Percentiles rank a stretch among this genome's conserved stretches.
Conservation (phyloP, 1,284 basidiomycete species). For the Ganoderma lingzhi region DNA sequence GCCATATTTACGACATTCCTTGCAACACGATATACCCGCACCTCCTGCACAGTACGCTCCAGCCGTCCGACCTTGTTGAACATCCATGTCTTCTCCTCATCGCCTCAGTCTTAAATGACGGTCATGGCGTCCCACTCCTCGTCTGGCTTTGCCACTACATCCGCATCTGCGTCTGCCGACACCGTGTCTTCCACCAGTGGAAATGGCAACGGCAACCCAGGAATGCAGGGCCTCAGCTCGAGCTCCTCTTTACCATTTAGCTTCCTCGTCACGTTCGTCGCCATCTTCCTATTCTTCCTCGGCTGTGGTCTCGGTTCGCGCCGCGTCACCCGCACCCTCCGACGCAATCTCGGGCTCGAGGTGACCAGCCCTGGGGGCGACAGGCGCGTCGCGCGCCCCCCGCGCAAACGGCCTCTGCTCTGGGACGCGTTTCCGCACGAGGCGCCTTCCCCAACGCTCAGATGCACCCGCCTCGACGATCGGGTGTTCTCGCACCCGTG, state of each 20-base stretch:
- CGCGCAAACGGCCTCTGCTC: constrained; percentile 26
- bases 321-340: constrained; percentile 39
- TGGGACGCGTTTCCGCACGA: constrained; percentile 33
- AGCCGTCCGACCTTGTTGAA: neutral
- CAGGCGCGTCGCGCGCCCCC: neutral
- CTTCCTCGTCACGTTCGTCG: constrained; percentile 68
- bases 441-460: neutral
- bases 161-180: neutral
- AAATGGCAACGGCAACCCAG: neutral
- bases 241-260: constrained; percentile 52
- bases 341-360: constrained; percentile 32
- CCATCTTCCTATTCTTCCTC: constrained; percentile 63
- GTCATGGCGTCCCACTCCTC: constrained; percentile 5
- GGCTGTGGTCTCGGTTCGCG: constrained; percentile 63
- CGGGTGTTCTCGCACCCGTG: constrained; percentile 18
- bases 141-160: neutral
- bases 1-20: constrained; percentile 17
- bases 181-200: neutral
- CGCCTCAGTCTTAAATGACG: neutral
- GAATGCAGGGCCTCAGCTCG: constrained; percentile 13
- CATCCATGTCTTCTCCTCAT: constrained; percentile 18
- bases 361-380: constrained; percentile 11
- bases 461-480: neutral
- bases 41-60: constrained; percentile 4
- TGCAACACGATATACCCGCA: constrained; percentile 11